phyloP scores from a whole-genome alignment of 1,284 basidiomycete genomes.

The Peniophora sp. region DNA sequence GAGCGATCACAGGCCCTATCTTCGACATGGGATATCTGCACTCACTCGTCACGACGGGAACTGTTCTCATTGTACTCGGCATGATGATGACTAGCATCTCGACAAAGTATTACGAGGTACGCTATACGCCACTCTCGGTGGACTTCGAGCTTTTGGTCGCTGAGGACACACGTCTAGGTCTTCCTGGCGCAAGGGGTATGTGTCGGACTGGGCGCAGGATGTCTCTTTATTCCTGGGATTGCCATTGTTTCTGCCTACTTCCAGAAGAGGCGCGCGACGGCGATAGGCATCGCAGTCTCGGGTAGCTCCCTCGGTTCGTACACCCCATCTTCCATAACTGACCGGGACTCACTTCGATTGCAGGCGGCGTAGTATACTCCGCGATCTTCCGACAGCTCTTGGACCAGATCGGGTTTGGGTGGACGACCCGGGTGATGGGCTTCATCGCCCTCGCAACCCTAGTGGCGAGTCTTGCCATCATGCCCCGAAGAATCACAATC shows the following conservation, averaged over 20 bases:
- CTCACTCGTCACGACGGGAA: slow-evolving; percentile 8
- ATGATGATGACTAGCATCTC: slow-evolving; percentile 47
- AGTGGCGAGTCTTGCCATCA: slow-evolving; percentile 30
- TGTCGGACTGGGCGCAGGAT: slow-evolving; percentile 48
- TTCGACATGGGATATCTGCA: slow-evolving; percentile 12
- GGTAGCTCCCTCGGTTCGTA: slow-evolving; percentile 34
- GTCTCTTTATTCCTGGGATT: slow-evolving; percentile 30
- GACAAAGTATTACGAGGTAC: slow-evolving; percentile 33
- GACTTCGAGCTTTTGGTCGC: too few species aligned
- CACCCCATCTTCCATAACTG: neutral
- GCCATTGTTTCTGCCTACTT: slow-evolving; percentile 11
- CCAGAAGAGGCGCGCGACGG: slow-evolving; percentile 15
- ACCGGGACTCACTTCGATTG: neutral
- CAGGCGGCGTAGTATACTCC: slow-evolving; percentile 9
- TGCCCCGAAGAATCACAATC: slow-evolving; percentile 26
- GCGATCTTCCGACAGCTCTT: slow-evolving; percentile 16
- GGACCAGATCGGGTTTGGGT: slow-evolving; percentile 15
- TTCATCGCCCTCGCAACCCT: slow-evolving; percentile 11
- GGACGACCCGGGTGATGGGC: slow-evolving; percentile 18
- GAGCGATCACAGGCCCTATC: slow-evolving; percentile 12
- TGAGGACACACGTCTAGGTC: slow-evolving; percentile 26
- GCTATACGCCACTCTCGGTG: too few species aligned
- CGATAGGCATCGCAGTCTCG: slow-evolving; percentile 5
- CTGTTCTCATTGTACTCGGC: slow-evolving; percentile 26
- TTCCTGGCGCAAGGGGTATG: slow-evolving; percentile 52